A percentile compares a stretch with the other conserved stretches of the same genome.
phyloP scores from a whole-genome alignment of 2,329 filamentous ascomycete species.

The Blumeria hordei region DNA sequence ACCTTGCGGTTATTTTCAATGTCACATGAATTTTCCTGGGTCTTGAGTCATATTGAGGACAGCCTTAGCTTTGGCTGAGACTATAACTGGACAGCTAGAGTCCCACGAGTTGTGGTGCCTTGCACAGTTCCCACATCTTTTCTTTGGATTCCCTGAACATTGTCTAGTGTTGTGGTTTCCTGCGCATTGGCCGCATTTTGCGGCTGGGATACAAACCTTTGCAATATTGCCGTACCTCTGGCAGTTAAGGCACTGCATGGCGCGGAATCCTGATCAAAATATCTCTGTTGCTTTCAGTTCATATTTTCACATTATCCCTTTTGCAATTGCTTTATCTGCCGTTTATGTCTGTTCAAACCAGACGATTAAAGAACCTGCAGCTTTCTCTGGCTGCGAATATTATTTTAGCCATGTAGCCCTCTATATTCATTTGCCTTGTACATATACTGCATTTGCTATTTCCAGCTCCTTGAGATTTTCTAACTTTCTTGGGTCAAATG shows the following conservation, averaged over 20 bases:
- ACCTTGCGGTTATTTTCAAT: no score
- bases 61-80: not conserved
- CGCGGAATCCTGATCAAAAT: not conserved
- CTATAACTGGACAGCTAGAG: not conserved
- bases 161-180: not conserved
- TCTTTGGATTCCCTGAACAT: not conserved
- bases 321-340: not conserved
- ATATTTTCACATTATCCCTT: not conserved
- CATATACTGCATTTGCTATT: not conserved
- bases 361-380: not conserved
- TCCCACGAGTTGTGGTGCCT: not conserved
- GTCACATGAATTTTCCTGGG: not conserved
- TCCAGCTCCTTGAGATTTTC: not conserved
- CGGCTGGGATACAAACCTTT: not conserved
- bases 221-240: not conserved
- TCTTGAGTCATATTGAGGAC: not conserved
- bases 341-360: not conserved
- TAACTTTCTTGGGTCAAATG: no score
- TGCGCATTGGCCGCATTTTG: not conserved
- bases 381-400: not conserved
- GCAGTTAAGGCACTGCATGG: not conserved
- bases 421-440: not conserved
- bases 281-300: not conserved
- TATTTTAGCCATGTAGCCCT: not conserved
- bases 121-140: not conserved